Base-by-base conservation (phyloP, 768 basidiomycete genomes). In the Gelatoporia subvermispora region DNA sequence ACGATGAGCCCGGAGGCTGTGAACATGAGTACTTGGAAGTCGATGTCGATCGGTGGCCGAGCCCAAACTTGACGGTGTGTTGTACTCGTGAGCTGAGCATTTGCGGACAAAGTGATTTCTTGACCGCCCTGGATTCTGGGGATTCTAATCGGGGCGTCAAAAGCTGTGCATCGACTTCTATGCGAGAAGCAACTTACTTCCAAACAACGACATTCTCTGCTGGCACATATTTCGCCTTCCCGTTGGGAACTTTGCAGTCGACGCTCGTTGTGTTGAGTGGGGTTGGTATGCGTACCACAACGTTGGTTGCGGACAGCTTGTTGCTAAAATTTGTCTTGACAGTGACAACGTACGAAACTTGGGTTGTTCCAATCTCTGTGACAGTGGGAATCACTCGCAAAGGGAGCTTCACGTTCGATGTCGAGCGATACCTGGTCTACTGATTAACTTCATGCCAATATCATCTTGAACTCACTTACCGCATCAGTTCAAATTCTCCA, bases 11-110 rank as follows among this genome's bases (percentile, higher is more conserved):
- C 96, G 10, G 95, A 97, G 10, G 96, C 78, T 0, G 96, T 98
- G 68, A 98, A 92, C 96, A 99, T 99, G 57, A 99, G 76, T 49
- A 99, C 96, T 71, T 94, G 93, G 70, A 99, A 99, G 66, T 99
- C 96, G 54, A 98, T 85, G 57, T 95, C 91, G 61, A 99, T 98
- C 7, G 96, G 96, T 16, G 96, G 96, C 47, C 96, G 76, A 2
- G 94, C 93, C 96, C 96, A 99, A 3, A 95, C 85, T 76, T 97
- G 93, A 28, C 93, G 84, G 50, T 82, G 78, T 0, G 96, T 99
- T 25, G 93, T 95, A 51, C 82, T 81, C 2, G 94, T 91, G 52
- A 98, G 72, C 28, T 79, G 77, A 5, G 93, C 95, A 8, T 84
- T 81, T 1, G 83, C 96, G 2, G 80, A 79, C 48, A 98, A 79